These are phyloP conservation scores for Annulohypoxylon maeteangense DNA, from an alignment of 495 filamentous ascomycete species.

Conservation along the genomic window DNA sequence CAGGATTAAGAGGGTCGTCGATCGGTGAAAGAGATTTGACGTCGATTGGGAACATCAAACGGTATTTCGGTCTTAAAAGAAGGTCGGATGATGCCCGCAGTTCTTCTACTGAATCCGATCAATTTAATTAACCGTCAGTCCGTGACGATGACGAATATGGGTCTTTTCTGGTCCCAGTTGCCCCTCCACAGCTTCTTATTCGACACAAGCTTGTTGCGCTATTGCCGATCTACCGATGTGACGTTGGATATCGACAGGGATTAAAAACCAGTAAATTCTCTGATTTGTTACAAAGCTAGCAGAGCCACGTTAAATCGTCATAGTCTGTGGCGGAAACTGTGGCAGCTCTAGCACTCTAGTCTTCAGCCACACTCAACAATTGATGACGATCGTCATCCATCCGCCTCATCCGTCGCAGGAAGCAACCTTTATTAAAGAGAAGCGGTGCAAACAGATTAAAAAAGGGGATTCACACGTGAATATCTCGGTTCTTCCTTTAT, in stretches of 20 bases:
- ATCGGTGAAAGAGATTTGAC: conserved; percentile 42
- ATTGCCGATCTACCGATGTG: conserved; percentile 38
- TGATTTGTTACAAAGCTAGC: conserved; percentile 18
- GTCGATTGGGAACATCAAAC: conserved; percentile 21
- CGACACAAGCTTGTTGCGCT: conserved; percentile 23
- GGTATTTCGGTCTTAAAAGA: neutral
- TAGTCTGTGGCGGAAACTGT: conserved; percentile 21
- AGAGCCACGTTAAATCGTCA: conserved; percentile 34
- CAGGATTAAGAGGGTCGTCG: conserved; percentile 24
- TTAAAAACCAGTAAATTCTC: neutral
- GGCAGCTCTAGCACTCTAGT: neutral
- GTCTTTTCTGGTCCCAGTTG: conserved; percentile 2
- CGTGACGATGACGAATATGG: conserved; percentile 40
- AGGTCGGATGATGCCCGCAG: conserved; percentile 9
- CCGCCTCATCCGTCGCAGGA: conserved; percentile 35
- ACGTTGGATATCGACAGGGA: conserved; percentile 21
- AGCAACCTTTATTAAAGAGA: conserved; percentile 5
- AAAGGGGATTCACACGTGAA: conserved; percentile 5
- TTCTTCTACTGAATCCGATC: conserved; percentile 12
- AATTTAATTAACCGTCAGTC: conserved; percentile 23
- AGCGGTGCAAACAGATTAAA: neutral
- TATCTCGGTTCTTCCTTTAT: neutral
- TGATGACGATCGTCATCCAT: conserved; percentile 41
- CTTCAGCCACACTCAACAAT: conserved; percentile 22
- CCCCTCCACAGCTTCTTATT: conserved; percentile 34